Base-by-base conservation (phyloP, 116 monocot species). In the Zostera marina region DNA sequence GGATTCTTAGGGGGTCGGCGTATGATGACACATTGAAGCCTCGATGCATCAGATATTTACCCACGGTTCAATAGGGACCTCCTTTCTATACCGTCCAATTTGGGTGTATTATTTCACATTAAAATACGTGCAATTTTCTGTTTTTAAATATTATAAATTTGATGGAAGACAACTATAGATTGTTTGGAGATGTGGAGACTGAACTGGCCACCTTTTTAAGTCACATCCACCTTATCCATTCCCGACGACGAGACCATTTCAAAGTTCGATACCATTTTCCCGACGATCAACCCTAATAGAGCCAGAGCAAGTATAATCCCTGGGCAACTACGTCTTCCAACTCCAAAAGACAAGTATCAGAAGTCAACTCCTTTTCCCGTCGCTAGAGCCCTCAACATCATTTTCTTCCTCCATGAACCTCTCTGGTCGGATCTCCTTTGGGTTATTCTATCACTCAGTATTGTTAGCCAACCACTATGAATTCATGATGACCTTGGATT, bases 401-500 rank as follows among this genome's bases (percentile, higher is more conserved):
- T 41, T 41, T 24, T 68, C 68, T 64, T 88, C 83, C 48, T 84
- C 81, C 22, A 90, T 54, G 65, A 90, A 90, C 44, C 89, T 56
- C 68, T 90, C 89, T 8, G 89, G 83, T 44, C 79, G 65, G 83
- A 80, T 83, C 59, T 80, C 80, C 11, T 80, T 72, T 0, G 88
- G 88, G 55, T 68, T 59, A 8, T 63, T 74, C 89, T 83, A 88
- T 39, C 65, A 53, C 12, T 56, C 80, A 8, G 88, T 83, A 68
- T 88, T 80, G 77, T 88, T 88, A 42, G 83, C 83, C 24, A 88
- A 72, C 83, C 79, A 88, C 88, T 83, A 88, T 3, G 88, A 82
- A 61, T 90, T 90, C 54, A 90, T 76, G 22, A 90, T 74, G 65
- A 90, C 78, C 76, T 81, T 90, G 70, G 77, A 77, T 67, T 82